These are phyloP conservation scores for Coleophoma eucalyptorum DNA, from an alignment of 2,329 filamentous ascomycete species.

Conservation along the genomic window DNA sequence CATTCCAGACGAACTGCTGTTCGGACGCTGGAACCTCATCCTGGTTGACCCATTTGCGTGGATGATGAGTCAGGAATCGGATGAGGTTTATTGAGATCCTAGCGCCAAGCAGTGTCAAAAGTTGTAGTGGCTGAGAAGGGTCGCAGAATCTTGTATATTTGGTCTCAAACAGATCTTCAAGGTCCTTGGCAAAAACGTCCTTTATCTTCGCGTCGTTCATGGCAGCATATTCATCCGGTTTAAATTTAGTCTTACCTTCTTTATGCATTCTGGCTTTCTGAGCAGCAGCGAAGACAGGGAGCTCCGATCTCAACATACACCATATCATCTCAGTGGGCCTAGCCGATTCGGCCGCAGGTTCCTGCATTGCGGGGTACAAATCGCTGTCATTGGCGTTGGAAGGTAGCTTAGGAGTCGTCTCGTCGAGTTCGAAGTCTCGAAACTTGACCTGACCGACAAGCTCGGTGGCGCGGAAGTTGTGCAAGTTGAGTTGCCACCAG, in stretches of 20 bases:
- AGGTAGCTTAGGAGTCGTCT: slow-evolving; percentile 38
- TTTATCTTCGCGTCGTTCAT: slow-evolving; percentile 3
- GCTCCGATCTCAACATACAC: slow-evolving; percentile 4
- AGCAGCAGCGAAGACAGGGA: slow-evolving; percentile 4
- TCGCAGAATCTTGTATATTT: slow-evolving; percentile 34
- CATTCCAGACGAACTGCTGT: slow-evolving; percentile 15
- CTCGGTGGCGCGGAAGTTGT: slow-evolving; percentile 23
- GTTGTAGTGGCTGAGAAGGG: slow-evolving; percentile 29
- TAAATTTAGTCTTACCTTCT: not conserved
- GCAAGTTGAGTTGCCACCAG: slow-evolving; percentile 51
- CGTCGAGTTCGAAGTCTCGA: slow-evolving; percentile 15
- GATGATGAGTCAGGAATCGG: slow-evolving; percentile 14
- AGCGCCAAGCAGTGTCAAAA: slow-evolving; percentile 11
- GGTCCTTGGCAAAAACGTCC: slow-evolving; percentile 1
- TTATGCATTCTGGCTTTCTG: slow-evolving; percentile 2
- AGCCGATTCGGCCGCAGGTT: slow-evolving; percentile 41
- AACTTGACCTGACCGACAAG: slow-evolving; percentile 19
- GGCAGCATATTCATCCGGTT: not conserved
- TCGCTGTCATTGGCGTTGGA: slow-evolving; percentile 59
- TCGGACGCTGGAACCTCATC: slow-evolving; percentile 12
- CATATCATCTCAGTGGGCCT: slow-evolving; percentile 51
- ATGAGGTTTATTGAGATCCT: slow-evolving; percentile 4
- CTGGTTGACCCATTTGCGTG: slow-evolving; percentile 8
- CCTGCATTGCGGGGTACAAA: slow-evolving; percentile 50
- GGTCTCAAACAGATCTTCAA: slow-evolving; percentile 32